Evolutionary conservation across 1,284 basidiomycete genomes (phyloP), one percentile per base, ranked within the genome.

Genomic region (Austroboletus novae-zelandiae): DNA sequence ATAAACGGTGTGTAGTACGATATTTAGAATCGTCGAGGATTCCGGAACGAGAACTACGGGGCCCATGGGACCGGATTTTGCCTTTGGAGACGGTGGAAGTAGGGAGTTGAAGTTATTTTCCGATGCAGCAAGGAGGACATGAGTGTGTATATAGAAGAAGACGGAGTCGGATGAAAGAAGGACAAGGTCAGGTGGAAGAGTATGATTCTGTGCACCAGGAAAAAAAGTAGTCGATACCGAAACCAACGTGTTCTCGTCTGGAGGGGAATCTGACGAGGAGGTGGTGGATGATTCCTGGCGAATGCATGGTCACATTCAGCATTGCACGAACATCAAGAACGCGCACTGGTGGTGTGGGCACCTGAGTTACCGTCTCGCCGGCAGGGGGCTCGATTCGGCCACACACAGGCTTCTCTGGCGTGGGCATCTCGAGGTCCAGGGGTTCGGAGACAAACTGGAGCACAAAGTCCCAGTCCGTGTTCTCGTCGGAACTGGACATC

Each of bases 181-280:
- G 56, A 85, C 75, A 46, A 82, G 60, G 63, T 90, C 84, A 3
- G 85, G 79, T 1, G 75, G 72, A 14, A 74, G 63, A 0, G 77
- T 57, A 34, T 79, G 73, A 52, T 78, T 77, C 44, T 81, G 78
- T 9, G 86, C 81, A 30, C 77, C 80, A 4, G 87, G 86, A 62
- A 78, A 84, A 69, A 91, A 91, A 0, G 86, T 86, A 18, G 88
- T 90, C 14, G 88, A 89, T 37, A 91, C 81, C 1, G 86, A 89
- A 53, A 90, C 82, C 48, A 86, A 68, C 7, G 72, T 63, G 46
- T 68, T 70, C 31, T 69, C 72, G 60, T 71, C 56, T 34, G 39
- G 68, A 6, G 72, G 66, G 0, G 75, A 67, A 39, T 73, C 64
- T 17, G 66, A 61, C 7, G 79, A 78, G 13, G 80, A 79, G 30